Evolutionary conservation across 345 rosid species (phyloP), one percentile per base, ranked within the genome.

Genomic region (Dipteronia dyeriana): DNA sequence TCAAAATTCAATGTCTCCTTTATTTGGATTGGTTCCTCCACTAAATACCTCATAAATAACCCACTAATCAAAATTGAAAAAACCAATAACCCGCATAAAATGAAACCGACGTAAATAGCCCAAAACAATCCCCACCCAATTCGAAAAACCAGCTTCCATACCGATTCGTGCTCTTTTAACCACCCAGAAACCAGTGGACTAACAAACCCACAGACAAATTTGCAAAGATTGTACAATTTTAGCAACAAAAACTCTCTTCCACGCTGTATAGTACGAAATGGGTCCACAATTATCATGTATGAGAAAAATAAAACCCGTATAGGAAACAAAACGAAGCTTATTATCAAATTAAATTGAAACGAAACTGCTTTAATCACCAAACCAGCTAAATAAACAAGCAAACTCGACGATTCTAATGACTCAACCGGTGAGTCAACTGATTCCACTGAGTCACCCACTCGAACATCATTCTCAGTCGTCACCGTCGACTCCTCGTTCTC

Each of bases 51-150:
- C 86, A 91, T 85, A 49, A 90, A 23, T 75, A 86, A 53, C 20
- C 93, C 94, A 77, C 93, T 81, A 67, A 85, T 29, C 79, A 89
- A 66, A 82, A 87, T 75, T 5, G 98, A 80, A 47, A 77, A 62
- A 73, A 90, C 78, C 75, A 96, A 74, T 38, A 92, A 83, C 23
- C 90, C 88, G 75, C 84, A 83, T 87, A 93, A 79, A 60, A 90
- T 79, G 47, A 79, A 41, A 62, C 95, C 84, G 17, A 93, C 94
- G 75, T 92, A 95, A 75, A 70, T 54, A 7, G 95, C 91, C 88
- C 91, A 90, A 60, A 92, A 81, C 76, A 88, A 70, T 13, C 95
- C 97, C 90, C 91, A 89, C 0, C 91, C 97, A 1, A 85, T 87
- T 74, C 84, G 84, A 73, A 82, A 67, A n/a, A n/a, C n/a, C n/a